Base-by-base conservation (phyloP, 2,329 filamentous ascomycete genomes). In the Aspergillus pseudoglaucus region DNA sequence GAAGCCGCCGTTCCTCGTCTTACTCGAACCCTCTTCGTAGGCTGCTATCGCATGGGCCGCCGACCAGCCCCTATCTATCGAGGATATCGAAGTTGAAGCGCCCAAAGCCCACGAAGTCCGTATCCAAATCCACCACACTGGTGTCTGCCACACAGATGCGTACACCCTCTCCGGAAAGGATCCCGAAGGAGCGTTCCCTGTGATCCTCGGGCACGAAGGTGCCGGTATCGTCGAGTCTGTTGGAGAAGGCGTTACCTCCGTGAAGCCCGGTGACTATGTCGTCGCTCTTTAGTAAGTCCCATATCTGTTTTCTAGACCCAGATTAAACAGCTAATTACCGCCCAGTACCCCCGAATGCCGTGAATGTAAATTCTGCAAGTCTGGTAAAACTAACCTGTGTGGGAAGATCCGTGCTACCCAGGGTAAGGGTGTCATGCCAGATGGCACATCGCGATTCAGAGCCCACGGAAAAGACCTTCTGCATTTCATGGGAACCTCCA, bases 281-380 rank as follows among this genome's bases (percentile, higher is more conserved):
- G 78, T 93, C 59, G 87, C 88, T 61, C 85, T 94, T 53, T 94
- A 94, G 20, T 20, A 4, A 20, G 20, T 20, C 20, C 20, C 20
- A 20, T 20, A 3, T 4, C 4, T 1, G 20, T 20, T 4, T 4
- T 20, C 3, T 20, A 20, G 4, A 4, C 20, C 20, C 4, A 4
- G 20, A 20, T 20, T 4, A 4, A 20, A 4, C 20, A 4, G 20
- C 20, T 20, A 20, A 20, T 20, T 20, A 3, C 20, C 4, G 4
- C 4, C 20, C n/a, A 20, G 20, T 78, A 97, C 90, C 42, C 93
- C 93, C 57, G 91, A 97, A 76, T 97, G 93, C 78, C 79, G 82
- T 59, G 91, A 97, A 73, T 98, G 93, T 84, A 97, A 97, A 78
- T 97, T 97, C 81, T 98, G 93, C 85, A 93, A 89, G 74, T 97